Conservation (phyloP, 2,329 filamentous ascomycete genomes). For the Aspergillus brasiliensis region DNA sequence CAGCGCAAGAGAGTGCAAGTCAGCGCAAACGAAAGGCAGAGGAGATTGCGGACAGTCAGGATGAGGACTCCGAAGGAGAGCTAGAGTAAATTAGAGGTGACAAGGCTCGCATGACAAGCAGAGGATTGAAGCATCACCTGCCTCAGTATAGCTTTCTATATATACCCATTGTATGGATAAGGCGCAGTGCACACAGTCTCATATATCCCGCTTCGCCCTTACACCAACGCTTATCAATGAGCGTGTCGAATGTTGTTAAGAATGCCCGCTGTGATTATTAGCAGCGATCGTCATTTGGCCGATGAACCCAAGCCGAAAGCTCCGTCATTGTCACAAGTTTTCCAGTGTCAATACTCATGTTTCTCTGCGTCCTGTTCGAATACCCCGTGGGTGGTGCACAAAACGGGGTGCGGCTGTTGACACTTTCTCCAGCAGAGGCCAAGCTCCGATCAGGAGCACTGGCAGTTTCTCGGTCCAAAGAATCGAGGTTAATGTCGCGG, state of each 20-base stretch:
- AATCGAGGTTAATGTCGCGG: not conserved
- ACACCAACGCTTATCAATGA: not conserved
- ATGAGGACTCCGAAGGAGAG: slow-evolving; percentile 41
- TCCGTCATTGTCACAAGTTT: slow-evolving; percentile 27
- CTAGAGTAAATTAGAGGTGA: slow-evolving; percentile 32
- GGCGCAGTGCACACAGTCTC: not conserved
- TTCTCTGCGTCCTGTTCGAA: slow-evolving; percentile 6
- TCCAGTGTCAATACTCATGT: slow-evolving; percentile 16
- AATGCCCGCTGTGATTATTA: not conserved
- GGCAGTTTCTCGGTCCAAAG: not conserved
- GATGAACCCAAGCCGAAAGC: slow-evolving; percentile 26
- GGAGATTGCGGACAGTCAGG: slow-evolving; percentile 49
- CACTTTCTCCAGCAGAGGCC: slow-evolving; percentile 15
- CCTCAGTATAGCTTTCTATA: not conserved
- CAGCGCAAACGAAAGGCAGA: slow-evolving; percentile 47
- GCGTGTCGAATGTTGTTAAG: not conserved
- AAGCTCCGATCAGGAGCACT: slow-evolving; percentile 23
- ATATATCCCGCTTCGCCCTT: not conserved
- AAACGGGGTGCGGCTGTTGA: not conserved
- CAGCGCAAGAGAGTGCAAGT: slow-evolving; percentile 7
- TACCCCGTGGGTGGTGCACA: not conserved
- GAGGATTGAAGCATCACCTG: not conserved
- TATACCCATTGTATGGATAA: not conserved
- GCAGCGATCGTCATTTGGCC: not conserved
- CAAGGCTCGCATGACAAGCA: slow-evolving; percentile 16